phyloP scores from a whole-genome alignment of 2,329 filamentous ascomycete genomes.

The Corynespora cassiicola region DNA sequence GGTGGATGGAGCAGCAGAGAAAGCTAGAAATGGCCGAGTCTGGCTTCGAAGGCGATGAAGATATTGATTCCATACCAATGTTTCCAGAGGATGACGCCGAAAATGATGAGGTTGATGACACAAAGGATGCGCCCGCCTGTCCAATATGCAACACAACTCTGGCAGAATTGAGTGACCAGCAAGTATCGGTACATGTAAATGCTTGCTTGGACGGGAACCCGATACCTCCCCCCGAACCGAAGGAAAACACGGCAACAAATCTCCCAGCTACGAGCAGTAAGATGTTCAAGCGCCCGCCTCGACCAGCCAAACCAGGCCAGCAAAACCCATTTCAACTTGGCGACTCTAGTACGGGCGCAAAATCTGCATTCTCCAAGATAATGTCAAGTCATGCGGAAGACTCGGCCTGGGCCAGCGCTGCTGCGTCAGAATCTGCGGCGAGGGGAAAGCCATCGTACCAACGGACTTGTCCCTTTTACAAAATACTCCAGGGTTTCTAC shows the following conservation, averaged over 20 bases:
- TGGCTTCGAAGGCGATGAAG: conserved; percentile 54
- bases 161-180: conserved; percentile 61
- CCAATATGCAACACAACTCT: conserved; percentile 79
- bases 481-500: conserved; percentile 90
- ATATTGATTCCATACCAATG: conserved; percentile 55
- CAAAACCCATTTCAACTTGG: conserved; percentile 74
- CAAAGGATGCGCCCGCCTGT: conserved; percentile 58
- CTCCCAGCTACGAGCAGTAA: conserved; percentile 39
- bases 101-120: conserved; percentile 21
- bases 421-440: conserved; percentile 77
- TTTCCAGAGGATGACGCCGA: conserved; percentile 32
- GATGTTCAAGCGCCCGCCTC: conserved; percentile 70
- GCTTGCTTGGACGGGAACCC: conserved; percentile 86
- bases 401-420: conserved; percentile 85
- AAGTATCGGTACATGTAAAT: conserved; percentile 87
- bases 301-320: conserved; percentile 78
- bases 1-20: conserved; percentile 77
- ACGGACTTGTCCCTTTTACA: conserved; percentile 96
- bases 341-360: conserved; percentile 39
- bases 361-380: conserved; percentile 86
- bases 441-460: conserved; percentile 86
- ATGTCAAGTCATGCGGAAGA: conserved; percentile 95
- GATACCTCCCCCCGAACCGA: conserved; percentile 58
- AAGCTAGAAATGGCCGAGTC: conserved; percentile 59
- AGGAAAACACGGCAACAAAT: conserved; percentile 12